phyloP scores from a whole-genome alignment of 257 asterid genomes.

The Solanum piurae region DNA sequence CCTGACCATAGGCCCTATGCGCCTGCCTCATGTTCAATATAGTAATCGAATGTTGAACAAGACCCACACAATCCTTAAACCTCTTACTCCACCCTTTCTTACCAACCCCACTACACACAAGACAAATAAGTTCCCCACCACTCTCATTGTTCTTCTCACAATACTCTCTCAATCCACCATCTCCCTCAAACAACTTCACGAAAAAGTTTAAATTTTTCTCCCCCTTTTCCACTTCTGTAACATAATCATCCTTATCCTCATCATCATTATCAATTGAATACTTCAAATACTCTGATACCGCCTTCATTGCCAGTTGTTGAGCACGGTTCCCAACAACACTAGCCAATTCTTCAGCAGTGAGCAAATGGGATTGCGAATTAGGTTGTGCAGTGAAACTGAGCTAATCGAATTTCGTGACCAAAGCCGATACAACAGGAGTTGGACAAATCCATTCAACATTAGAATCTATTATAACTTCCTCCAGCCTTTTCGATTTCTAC shows the following conservation, averaged over 20 bases:
- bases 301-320: not conserved
- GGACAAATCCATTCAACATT: not conserved
- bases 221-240: not conserved
- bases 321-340: not conserved
- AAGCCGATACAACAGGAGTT: not conserved
- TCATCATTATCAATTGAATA: not conserved
- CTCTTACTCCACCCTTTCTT: conserved; percentile 31
- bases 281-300: not conserved
- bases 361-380: not conserved
- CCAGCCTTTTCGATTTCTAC: not conserved
- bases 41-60: conserved; percentile 52
- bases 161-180: not conserved
- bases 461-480: not conserved
- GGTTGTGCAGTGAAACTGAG: not conserved
- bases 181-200: not conserved
- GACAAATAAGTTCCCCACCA: conserved; percentile 47
- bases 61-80: conserved; percentile 55
- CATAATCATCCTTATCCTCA: not conserved
- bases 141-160: not conserved
- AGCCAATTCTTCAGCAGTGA: not conserved
- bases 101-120: conserved; percentile 58
- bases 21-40: conserved; percentile 33
- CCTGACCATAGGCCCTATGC: conserved; percentile 58
- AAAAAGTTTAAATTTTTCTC: not conserved
- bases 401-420: not conserved